These are phyloP conservation scores for Globisporangium solare DNA, from an alignment of 352 stramenopile genomes.

Conservation along the genomic window DNA sequence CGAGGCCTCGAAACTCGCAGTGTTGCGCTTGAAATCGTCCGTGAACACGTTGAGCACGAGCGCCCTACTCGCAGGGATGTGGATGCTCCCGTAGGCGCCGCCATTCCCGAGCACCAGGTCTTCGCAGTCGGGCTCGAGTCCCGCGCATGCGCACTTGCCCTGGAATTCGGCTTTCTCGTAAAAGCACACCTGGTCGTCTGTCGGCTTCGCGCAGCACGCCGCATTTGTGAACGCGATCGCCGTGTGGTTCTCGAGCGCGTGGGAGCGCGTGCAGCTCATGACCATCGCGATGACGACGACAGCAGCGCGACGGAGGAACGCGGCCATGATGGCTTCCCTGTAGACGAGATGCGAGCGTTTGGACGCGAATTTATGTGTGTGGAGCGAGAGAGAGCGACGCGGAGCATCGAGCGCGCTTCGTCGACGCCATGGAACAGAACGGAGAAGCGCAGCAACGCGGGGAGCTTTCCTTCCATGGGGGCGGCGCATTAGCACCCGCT, in stretches of 20 bases:
- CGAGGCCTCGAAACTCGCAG: constrained; percentile 14
- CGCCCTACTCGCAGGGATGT: constrained; percentile 4
- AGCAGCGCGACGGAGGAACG: neutral
- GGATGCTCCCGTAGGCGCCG: constrained; percentile 15
- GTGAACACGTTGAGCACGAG: constrained; percentile 20
- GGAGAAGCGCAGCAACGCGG: no score
- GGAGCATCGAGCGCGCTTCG: no score
- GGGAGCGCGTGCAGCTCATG: neutral
- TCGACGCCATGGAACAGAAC: neutral
- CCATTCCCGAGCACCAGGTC: constrained; percentile 17
- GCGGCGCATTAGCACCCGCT: no score
- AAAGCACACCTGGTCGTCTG: constrained; percentile 10
- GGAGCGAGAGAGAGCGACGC: neutral
- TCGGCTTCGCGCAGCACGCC: constrained; percentile 7
- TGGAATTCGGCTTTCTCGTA: constrained; percentile 11
- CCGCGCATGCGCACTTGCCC: constrained; percentile 14
- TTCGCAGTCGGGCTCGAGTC: constrained; percentile 11
- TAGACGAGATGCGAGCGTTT: neutral
- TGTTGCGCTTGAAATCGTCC: constrained; percentile 16
- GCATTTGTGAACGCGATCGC: constrained; percentile 13
- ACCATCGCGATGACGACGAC: neutral
- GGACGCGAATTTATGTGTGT: neutral
- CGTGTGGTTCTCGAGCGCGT: constrained; percentile 13
- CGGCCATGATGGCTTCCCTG: neutral
- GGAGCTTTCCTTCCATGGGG: no score